Conservation (phyloP, 225 moss, liverwort and hornwort species). For the Pseudisothecium myosuroides region DNA sequence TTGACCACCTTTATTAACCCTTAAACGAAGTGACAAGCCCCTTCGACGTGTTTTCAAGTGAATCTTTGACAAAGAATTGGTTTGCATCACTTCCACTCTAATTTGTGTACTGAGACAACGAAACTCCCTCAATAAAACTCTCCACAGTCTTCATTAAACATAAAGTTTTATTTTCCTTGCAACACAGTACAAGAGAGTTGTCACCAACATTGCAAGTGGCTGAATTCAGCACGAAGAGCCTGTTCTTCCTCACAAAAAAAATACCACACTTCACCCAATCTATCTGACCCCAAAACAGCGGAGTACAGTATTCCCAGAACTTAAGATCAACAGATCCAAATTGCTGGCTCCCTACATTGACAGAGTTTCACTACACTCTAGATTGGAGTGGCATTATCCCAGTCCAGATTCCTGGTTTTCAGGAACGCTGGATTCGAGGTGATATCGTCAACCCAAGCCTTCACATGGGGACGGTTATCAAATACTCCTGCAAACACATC, state of each 20-base stretch:
- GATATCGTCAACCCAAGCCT: too few species aligned
- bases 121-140: too few species aligned
- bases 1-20: background rate
- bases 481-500: too few species aligned
- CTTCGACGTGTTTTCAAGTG: accelerated
- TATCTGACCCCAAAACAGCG: background rate
- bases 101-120: background rate
- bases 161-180: background rate
- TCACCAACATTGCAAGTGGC: background rate
- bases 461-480: too few species aligned
- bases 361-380: background rate
- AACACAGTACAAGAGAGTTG: background rate
- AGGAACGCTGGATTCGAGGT: background rate
- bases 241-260: background rate
- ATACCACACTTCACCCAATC: background rate
- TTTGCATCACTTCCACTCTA: background rate
- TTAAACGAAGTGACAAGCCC: background rate
- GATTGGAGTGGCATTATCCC: background rate
- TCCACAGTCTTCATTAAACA: too few species aligned
- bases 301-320: background rate
- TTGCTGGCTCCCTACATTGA: background rate
- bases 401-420: background rate
- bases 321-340: background rate
- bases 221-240: background rate
- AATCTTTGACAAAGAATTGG: background rate